Conservation (phyloP, 495 filamentous ascomycete species). For the Podospora sp. region DNA sequence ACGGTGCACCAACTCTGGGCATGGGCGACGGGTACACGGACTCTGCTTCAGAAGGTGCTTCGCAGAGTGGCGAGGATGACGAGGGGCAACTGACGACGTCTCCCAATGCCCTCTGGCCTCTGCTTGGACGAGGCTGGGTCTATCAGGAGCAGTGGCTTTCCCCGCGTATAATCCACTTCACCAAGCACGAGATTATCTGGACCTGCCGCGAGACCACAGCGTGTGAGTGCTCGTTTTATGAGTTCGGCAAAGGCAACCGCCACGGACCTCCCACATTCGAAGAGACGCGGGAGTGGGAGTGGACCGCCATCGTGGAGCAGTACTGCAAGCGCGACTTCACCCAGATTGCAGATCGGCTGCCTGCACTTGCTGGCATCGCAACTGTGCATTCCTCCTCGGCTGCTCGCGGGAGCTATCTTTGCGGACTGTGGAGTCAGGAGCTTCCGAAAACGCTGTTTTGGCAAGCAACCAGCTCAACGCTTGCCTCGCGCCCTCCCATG, state of each 20-base stretch:
- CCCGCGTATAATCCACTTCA: slow-evolving; percentile 6
- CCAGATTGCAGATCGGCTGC: background rate
- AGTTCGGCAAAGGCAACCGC: background rate
- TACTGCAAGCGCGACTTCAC: slow-evolving; percentile 7
- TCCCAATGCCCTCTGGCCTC: background rate
- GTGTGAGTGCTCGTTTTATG: slow-evolving; percentile 1
- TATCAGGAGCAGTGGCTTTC: slow-evolving; percentile 18
- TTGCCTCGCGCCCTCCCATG: background rate
- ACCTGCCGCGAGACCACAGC: background rate
- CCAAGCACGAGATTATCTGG: slow-evolving; percentile 9
- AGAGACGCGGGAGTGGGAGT: background rate
- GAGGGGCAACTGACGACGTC: background rate
- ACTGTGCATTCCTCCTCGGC: background rate
- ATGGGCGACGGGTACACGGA: background rate
- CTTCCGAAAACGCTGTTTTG: background rate
- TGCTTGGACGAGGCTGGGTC: slow-evolving; percentile 10
- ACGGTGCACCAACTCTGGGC: background rate
- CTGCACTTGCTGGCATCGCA: slow-evolving; percentile 10
- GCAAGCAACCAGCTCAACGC: background rate
- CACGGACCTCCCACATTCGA: background rate
- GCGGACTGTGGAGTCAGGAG: slow-evolving; percentile 6
- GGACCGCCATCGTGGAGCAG: slow-evolving; percentile 1
- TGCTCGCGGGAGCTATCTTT: background rate
- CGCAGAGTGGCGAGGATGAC: background rate
- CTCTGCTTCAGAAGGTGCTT: background rate